Base-by-base conservation (phyloP, 495 filamentous ascomycete genomes). In the Hypomontagnella submonticulosa region DNA sequence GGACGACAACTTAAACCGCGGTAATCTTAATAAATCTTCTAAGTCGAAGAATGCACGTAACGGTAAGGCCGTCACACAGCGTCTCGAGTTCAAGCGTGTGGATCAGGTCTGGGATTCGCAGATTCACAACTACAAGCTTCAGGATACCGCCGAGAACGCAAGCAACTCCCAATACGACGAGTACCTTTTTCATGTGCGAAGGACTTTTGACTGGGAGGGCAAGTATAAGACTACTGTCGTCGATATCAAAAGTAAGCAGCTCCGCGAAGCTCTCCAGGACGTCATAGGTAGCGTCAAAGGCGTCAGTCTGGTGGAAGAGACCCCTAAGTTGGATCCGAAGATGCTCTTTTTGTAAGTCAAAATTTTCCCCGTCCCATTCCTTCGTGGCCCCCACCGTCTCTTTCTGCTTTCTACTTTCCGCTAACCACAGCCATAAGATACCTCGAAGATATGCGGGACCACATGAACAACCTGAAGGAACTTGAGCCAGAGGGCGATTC, bases 151-250 rank as follows among this genome's bases (percentile, higher is more conserved):
- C 12, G 87, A 93, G 60, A 87, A 90, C 55, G 78, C 82, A 1
- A 84, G 85, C 50, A 87, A 87, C 20, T 85, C 91, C 37, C 89
- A 95, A 65, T 96, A 92, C 72, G 89, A 93, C 65, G 86, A 93
- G 59, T 95, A 90, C 72, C 83, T 93, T 42, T 97, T 97, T 77
- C 92, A 90, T 30, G 90, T 96, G 9, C 87, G 92, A 38, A 87
- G 92, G 55, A 89, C 87, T 49, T 96, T 96, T 70, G 88, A 92
- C 71, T 94, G 89, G 88, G 90, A 97, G 69, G 91, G 92, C 65
- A 93, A 93, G 70, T 93, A 92, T 71, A 79, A 85, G 59, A 83
- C 88, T 27, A 95, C 91, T 0, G 51, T 88, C 19, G 86, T 97
- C 34, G 91, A 96, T 68, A 90, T 97, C 75, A 96, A 96, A 77